A percentile compares a stretch with the other conserved stretches of the same genome.
phyloP scores from a whole-genome alignment of 495 filamentous ascomycete species.

The Neurospora sp. region DNA sequence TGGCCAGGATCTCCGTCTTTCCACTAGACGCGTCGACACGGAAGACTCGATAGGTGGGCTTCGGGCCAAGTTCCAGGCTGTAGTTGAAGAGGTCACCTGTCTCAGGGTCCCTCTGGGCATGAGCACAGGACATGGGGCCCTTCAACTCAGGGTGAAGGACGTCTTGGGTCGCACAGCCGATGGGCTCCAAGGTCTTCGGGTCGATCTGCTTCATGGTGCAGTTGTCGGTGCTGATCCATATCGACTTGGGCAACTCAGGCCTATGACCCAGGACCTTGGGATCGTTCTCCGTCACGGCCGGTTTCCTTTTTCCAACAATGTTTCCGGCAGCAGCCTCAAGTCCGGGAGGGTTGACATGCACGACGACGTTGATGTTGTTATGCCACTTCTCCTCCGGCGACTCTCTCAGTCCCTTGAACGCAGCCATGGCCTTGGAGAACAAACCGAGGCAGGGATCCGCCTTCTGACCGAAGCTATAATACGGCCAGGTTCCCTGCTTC shows the following conservation, averaged over 20 bases:
- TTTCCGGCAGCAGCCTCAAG: constrained; percentile 36
- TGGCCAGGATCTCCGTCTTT: constrained; percentile 59
- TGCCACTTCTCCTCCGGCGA: constrained; percentile 4
- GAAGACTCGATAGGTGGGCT: constrained; percentile 53
- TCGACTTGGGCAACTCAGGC: constrained; percentile 27
- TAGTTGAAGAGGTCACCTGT: constrained; percentile 74
- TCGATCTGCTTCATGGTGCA: constrained; percentile 48
- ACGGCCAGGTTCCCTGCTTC: constrained; percentile 35
- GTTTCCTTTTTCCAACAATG: not conserved
- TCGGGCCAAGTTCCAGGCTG: constrained; percentile 46
- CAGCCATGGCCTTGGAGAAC: constrained; percentile 56
- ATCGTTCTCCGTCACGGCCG: not conserved
- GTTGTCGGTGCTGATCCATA: constrained; percentile 55
- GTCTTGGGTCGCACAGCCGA: constrained; percentile 46
- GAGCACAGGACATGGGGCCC: constrained; percentile 53
- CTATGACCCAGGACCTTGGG: constrained; percentile 3
- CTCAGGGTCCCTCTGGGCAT: constrained; percentile 57
- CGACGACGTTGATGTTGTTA: constrained; percentile 49
- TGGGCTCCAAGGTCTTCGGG: constrained; percentile 59
- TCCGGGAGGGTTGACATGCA: constrained; percentile 42
- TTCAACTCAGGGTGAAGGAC: constrained; percentile 54
- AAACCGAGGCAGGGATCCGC: constrained; percentile 57
- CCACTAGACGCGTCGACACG: constrained; percentile 47
- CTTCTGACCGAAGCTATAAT: constrained; percentile 51
- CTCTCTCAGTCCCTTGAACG: constrained; percentile 23